phyloP scores from a whole-genome alignment of 345 rosid genomes.

The Dipteronia sinensis region DNA sequence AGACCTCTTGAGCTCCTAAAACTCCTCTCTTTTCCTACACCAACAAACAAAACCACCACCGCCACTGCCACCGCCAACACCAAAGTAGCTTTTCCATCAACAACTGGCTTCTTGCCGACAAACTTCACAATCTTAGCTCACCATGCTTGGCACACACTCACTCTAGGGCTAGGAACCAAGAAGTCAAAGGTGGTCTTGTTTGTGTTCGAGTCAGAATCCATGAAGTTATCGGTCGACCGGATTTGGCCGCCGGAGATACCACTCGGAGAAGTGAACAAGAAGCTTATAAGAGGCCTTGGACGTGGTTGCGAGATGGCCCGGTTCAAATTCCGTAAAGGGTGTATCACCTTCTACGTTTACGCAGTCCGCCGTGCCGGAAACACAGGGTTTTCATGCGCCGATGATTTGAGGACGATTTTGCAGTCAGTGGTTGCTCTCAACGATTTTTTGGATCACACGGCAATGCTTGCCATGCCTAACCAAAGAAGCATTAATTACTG shows the following conservation, averaged over 20 bases:
- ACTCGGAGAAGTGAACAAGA: slow-evolving; percentile 86
- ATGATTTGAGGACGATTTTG: slow-evolving; percentile 71
- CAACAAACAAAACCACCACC: slow-evolving; percentile 30
- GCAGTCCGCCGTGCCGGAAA: slow-evolving; percentile 66
- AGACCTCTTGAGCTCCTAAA: slow-evolving; percentile 77
- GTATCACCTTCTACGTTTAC: slow-evolving; percentile 93
- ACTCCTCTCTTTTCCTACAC: slow-evolving; percentile 65
- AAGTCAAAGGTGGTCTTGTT: slow-evolving; percentile 79
- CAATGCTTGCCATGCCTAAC: slow-evolving; percentile 92
- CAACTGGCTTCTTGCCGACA: slow-evolving; percentile 83
- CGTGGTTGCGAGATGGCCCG: slow-evolving; percentile 83
- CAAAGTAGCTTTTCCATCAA: slow-evolving; percentile 63
- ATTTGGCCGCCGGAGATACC: slow-evolving; percentile 87
- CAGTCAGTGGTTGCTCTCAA: slow-evolving; percentile 87
- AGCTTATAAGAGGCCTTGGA: slow-evolving; percentile 59
- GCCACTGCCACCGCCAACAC: slow-evolving; percentile 2
- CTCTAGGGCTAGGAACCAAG: slow-evolving; percentile 87
- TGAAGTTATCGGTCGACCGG: slow-evolving; percentile 58
- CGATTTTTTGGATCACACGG: slow-evolving; percentile 96
- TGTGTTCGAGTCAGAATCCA: slow-evolving; percentile 77
- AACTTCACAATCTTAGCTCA: slow-evolving; percentile 95
- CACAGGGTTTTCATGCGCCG: slow-evolving; percentile 67
- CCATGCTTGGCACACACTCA: slow-evolving; percentile 96
- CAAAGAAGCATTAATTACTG: slow-evolving; percentile 73
- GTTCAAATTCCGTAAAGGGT: slow-evolving; percentile 93